Conservation (phyloP, 2,329 filamentous ascomycete species). For the Claviceps sp. region DNA sequence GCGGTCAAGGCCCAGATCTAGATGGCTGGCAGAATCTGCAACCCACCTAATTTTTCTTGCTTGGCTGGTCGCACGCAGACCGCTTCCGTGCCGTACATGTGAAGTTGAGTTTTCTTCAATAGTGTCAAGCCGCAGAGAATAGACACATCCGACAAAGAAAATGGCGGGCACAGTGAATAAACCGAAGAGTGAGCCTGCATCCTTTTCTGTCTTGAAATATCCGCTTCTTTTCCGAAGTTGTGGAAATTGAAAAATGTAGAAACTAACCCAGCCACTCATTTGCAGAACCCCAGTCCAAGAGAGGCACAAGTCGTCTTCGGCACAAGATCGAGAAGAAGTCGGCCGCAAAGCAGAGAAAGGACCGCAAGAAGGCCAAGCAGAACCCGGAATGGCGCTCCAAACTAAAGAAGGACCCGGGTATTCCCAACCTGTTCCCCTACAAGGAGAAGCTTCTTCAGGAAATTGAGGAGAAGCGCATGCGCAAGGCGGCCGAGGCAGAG, state of each 20-base stretch:
- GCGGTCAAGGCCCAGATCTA: constrained; percentile 15
- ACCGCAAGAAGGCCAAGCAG: constrained; percentile 81
- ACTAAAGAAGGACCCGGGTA: constrained; percentile 94
- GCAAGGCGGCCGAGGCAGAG: constrained; percentile 68
- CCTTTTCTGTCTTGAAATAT: not conserved
- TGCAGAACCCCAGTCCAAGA: constrained; percentile 87
- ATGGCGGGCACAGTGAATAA: constrained; percentile 44
- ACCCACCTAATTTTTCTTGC: constrained; percentile 26
- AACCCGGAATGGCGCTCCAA: constrained; percentile 94
- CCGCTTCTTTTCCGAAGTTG: not conserved
- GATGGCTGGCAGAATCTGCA: constrained; percentile 22
- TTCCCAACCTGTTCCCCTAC: constrained; percentile 94
- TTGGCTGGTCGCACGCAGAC: not conserved
- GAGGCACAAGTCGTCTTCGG: constrained; percentile 73
- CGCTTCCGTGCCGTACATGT: not conserved
- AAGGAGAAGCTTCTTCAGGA: constrained; percentile 92
- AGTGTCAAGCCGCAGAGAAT: not conserved
- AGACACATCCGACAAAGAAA: constrained; percentile 5
- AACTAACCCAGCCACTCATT: not conserved
- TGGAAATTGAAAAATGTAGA: not conserved
- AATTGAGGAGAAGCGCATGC: constrained; percentile 75
- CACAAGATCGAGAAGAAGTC: constrained; percentile 95
- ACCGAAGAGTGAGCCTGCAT: constrained; percentile 32
- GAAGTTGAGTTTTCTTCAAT: not conserved
- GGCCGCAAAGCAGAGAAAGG: constrained; percentile 79